These are phyloP conservation scores for Phlyctochytrium arcticum DNA, from an alignment of 192 early-diverging fungal genomes.

Conservation along the genomic window DNA sequence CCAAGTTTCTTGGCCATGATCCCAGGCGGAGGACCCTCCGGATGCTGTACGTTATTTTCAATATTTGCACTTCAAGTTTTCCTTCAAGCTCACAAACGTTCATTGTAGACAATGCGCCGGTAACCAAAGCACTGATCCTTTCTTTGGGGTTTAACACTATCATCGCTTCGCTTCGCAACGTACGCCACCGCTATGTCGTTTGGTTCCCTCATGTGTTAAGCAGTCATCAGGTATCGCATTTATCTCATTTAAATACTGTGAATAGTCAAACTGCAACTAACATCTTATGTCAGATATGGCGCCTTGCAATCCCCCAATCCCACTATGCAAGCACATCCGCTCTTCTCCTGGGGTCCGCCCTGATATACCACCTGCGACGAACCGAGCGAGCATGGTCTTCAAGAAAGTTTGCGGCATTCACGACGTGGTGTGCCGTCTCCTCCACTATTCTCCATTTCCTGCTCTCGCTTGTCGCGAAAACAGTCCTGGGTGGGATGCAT, in stretches of 20 bases:
- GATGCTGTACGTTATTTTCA: conserved; percentile 4
- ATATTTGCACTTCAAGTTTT: not conserved
- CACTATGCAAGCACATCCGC: conserved; percentile 29
- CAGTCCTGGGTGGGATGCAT: too few species aligned
- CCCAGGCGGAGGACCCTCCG: conserved; percentile 8
- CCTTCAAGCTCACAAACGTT: not conserved
- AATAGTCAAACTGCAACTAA: conserved; percentile 1
- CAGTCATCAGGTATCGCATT: conserved; percentile 26
- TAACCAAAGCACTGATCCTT: conserved; percentile 38
- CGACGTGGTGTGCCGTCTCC: conserved; percentile 5
- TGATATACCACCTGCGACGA: conserved; percentile 38
- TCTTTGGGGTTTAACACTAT: conserved; percentile 32
- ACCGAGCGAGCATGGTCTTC: conserved; percentile 39
- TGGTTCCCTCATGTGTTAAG: conserved; percentile 23
- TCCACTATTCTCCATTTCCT: conserved; percentile 21
- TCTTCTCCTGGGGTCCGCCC: conserved; percentile 34
- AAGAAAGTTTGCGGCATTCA: conserved; percentile 32
- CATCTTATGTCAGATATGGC: conserved; percentile 17
- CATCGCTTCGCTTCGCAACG: conserved; percentile 15
- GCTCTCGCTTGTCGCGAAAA: not conserved
- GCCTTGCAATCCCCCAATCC: conserved; percentile 21
- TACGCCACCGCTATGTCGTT: conserved; percentile 4
- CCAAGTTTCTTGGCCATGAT: not conserved
- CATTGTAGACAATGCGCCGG: conserved; percentile 34
- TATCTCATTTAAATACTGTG: conserved; percentile 3